These are phyloP conservation scores for Kwoniella dejecticola DNA, from an alignment of 768 basidiomycete species.

Conservation along the genomic window DNA sequence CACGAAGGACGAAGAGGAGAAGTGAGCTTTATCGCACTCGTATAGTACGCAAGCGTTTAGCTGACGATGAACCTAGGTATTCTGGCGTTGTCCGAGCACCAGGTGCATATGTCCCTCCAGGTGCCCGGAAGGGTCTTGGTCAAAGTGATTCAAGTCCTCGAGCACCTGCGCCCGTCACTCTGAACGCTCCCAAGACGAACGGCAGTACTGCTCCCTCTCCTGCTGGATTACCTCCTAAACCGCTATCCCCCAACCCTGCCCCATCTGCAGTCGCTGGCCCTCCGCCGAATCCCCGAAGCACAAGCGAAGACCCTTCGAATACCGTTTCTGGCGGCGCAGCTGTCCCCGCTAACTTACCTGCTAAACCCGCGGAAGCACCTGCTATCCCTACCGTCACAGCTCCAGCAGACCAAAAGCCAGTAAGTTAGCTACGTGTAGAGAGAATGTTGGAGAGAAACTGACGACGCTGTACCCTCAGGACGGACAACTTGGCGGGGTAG, in stretches of 20 bases:
- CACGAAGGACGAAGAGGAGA: conserved; percentile 93
- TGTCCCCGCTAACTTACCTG: background rate
- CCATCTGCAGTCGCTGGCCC: conserved; percentile 19
- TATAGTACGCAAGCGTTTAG: background rate
- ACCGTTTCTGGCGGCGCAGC: conserved; percentile 1
- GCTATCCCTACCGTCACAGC: conserved; percentile 18
- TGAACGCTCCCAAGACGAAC: conserved; percentile 12
- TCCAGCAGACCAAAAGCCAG: conserved; percentile 13
- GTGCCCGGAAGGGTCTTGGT: conserved; percentile 64
- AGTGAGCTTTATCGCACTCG: conserved; percentile 61
- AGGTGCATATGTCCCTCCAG: conserved; percentile 92
- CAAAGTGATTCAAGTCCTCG: conserved; percentile 14
- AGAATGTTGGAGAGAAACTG: too few relatives aligned
- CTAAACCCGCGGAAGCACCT: conserved; percentile 4
- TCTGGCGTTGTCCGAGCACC: conserved; percentile 85
- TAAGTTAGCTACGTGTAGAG: too few relatives aligned
- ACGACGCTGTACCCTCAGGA: too few relatives aligned
- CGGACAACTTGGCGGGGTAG: conserved; percentile 33
- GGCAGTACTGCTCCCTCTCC: conserved; percentile 10
- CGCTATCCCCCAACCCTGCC: conserved; percentile 10
- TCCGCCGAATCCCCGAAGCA: conserved; percentile 23
- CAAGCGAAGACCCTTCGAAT: conserved; percentile 22
- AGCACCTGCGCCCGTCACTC: conserved; percentile 10
- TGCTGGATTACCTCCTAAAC: conserved; percentile 12
- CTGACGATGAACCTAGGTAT: conserved; percentile 63